Evolutionary conservation across 108 stramenopile genomes (phyloP), one percentile per base, ranked within the genome.

Genomic region (Nitzschia sp.): DNA sequence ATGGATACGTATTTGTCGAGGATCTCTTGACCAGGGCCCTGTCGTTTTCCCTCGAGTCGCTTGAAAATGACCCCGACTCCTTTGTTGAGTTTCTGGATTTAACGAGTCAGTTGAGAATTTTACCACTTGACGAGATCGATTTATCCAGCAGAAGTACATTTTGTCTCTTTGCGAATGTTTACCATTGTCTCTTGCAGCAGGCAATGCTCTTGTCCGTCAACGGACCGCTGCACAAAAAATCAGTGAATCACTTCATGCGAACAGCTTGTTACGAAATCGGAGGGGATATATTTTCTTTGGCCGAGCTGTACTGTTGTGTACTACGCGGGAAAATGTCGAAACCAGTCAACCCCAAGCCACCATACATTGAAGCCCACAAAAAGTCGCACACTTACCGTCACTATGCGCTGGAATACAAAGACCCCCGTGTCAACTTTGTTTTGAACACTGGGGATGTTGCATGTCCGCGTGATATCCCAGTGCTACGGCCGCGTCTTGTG

Each of bases 201-300:
- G 89, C 94, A 22, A 77, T 96, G 58, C 85, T 98, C 23, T 79
- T 97, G 9, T 80, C 89, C n/a, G 77, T 88, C 29, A 86, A 90
- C 55, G 92, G 92, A 50, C 87, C 89, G 6, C 82, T 88, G 22
- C 73, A 77, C 25, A 90, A 81, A 79, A 76, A 86, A 61, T 74
- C 80, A n/a, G 58, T 78, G 15, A 72, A 58, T 21, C 80, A 81
- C 44, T 91, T 96, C 53, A 87, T 88, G 86, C 77, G 90, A 36
- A 82, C 86, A 36, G 78, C 87, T 33, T 96, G 93, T 54, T 98
- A 98, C 76, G 97, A 98, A 71, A 89, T 96, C 31, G 96, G 95
- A 17, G 78, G 84, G 9, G 97, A 98, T 66, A 90, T 98, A 0
- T 98, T 98, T 74, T 94, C 94, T n/a, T 76, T 98, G 35, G 84